phyloP scores from a whole-genome alignment of 306 rosid species.

The Cicer judaicum region DNA sequence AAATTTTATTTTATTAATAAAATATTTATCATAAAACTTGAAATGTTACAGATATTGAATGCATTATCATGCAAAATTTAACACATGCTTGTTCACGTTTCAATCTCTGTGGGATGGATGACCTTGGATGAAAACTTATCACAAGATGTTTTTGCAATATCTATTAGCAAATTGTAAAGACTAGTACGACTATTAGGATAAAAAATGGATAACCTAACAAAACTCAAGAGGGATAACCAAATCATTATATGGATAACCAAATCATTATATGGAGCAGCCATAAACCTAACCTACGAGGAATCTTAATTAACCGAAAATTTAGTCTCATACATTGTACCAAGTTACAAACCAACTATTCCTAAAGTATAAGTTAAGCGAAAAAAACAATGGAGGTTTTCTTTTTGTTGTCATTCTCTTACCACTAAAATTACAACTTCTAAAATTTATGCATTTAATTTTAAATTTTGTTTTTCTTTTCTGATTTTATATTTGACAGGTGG shows the following conservation, averaged over 20 bases:
- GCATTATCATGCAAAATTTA: conserved; percentile 18
- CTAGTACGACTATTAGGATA: not conserved
- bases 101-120: not conserved
- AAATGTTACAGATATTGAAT: not conserved
- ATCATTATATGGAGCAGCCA: not conserved
- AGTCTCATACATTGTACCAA: conserved; percentile 1
- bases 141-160: conserved; percentile 10
- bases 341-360: conserved; percentile 1
- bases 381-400: not conserved
- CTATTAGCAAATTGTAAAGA: not conserved
- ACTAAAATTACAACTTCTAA: not conserved
- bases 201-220: not conserved
- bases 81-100: not conserved
- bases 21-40: too few relatives aligned
- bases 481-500: conserved; percentile 47
- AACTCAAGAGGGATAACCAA: not conserved
- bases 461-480: not conserved
- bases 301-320: conserved; percentile 7
- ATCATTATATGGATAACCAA: not conserved
- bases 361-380: not conserved
- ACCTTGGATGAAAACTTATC: not conserved
- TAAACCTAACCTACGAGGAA: not conserved
- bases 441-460: not conserved
- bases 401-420: not conserved
- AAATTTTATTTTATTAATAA: too few relatives aligned